A percentile compares a stretch with the other conserved stretches of the same genome.
These are phyloP conservation scores for Phanerochaete carnosa DNA, from an alignment of 768 basidiomycete species.

Conservation along the genomic window DNA sequence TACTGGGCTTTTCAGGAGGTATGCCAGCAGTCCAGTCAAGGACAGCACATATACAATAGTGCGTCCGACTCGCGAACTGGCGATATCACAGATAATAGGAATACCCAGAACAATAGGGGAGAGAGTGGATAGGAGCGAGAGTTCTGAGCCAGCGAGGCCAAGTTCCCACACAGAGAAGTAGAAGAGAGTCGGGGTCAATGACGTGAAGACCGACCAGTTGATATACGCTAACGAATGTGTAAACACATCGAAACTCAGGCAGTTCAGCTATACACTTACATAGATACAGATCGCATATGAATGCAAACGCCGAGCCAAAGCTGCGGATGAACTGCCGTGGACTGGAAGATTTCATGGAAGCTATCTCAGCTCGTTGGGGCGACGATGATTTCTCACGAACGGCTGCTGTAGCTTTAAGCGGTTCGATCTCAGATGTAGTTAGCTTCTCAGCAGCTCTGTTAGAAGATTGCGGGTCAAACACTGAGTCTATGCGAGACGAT, in stretches of 20 bases:
- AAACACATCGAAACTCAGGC: not conserved
- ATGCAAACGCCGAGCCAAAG: constrained; percentile 18
- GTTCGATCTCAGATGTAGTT: not conserved
- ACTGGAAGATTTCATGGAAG: not conserved
- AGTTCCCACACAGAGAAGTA: constrained; percentile 94
- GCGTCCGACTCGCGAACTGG: constrained; percentile 45
- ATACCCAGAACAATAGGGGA: constrained; percentile 62
- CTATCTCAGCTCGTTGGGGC: not conserved
- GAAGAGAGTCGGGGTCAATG: constrained; percentile 76
- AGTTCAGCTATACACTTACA: constrained; percentile 39
- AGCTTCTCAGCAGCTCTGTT: constrained; percentile 7
- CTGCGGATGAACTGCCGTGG: not conserved
- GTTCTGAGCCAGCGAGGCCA: constrained; percentile 78
- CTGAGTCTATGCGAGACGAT: constrained; percentile 35
- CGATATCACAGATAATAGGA: constrained; percentile 41
- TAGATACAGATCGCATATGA: constrained; percentile 50
- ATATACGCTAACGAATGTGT: constrained; percentile 53
- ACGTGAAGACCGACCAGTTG: constrained; percentile 82
- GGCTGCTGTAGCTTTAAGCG: not conserved
- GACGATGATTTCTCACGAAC: not conserved
- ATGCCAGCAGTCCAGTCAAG: constrained; percentile 52
- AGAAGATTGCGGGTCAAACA: constrained; percentile 7
- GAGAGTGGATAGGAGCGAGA: constrained; percentile 67
- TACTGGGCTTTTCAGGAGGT: constrained; percentile 45
- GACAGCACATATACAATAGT: constrained; percentile 46